Evolutionary conservation across 116 monocot genomes (phyloP), one percentile per base, ranked within the genome.

Genomic region (Phalaenopsis hybrid): DNA sequence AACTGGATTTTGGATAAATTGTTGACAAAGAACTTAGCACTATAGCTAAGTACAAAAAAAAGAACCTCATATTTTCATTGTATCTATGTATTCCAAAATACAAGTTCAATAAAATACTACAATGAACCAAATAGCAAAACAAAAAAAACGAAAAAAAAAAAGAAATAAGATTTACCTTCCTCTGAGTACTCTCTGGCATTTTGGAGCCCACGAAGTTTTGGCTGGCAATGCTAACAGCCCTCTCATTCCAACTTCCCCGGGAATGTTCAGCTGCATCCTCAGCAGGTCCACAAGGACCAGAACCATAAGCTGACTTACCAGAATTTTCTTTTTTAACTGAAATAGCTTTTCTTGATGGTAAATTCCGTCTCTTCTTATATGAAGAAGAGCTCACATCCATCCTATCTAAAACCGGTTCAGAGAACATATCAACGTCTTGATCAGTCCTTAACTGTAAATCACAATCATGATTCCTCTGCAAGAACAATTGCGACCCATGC

Each of bases 101-200:
- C 15, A 6, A 16, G 72, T 13, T 72, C 65, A 23, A 72, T 72
- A 43, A 72, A 15, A 72, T 72, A 1, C 37, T 72, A 37, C 37
- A 15, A 67, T 28, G 21, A 28, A 67, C 9, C 67, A 58, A 33
- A 37, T 65, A 21, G 31, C 37, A 37, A 37, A 37, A 37, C 37
- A 3, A 37, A 2, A 37, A 37, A 37, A 37, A 37, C 28, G 28
- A 28, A 28, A 28, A 37, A 37, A 80, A 1, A 31, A 9, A 48
- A 55, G 49, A 74, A 4, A 45, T 9, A 20, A 75, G 17, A 52
- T 74, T 4, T 86, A 97, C 97, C 93, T 97, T 97, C 80, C 93
- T 87, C 81, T 93, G 97, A 48, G 83, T 87, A 74, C 83, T 86
- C 44, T 94, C 92, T 49, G 89, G 84, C 89, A 91, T 89, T 69